Evolutionary conservation across 345 rosid species (phyloP), one percentile per base, ranked within the genome.

Genomic region (Raphanus raphanistrum): DNA sequence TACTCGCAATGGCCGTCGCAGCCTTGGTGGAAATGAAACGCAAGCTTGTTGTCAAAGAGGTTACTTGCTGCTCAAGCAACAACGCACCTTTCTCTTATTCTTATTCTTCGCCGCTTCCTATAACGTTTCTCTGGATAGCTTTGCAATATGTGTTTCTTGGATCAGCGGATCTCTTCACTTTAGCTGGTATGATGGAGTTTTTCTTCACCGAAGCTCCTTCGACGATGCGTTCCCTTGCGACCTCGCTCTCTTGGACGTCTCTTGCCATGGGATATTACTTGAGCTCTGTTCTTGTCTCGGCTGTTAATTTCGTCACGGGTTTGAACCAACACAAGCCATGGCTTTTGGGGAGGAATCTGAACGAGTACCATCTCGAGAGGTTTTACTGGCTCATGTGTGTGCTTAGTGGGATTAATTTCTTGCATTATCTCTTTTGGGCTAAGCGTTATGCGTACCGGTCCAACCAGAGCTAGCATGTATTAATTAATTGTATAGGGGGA

Each of bases 101-200:
- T 33, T 21, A 21, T 21, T 64, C 82, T 6, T 67, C 84, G 36
- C 88, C 96, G n/a, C 86, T 94, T 38, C 98, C 95, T 12, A 85
- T 90, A 69, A 86, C 97, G 16, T 94, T 92, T 87, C 86, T 94
- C 8, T 92, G 98, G 98, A 75, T 94, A 15, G 90, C 97, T 27
- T 66, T 90, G 75, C 98, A 92, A 72, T 92, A 90, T 76, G 71
- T 94, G 84, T 90, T 94, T 82, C 93, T 94, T 11, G 96, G 98
- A 72, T 92, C 98, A n/a, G 98, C 97, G 6, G 98, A 94, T 80
- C 87, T 94, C 32, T 92, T 94, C 87, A 89, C 91, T 9, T 82
- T 92, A 71, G 95, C 97, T 0, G 98, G 97, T 15, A 87, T 88
- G 97, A 87, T 94, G 97, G 97, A 94, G 27, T 88, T 92, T 80